A percentile compares a stretch with the other conserved stretches of the same genome.
phyloP scores from a whole-genome alignment of 495 filamentous ascomycete genomes.

The Daldinia caldariorum region DNA sequence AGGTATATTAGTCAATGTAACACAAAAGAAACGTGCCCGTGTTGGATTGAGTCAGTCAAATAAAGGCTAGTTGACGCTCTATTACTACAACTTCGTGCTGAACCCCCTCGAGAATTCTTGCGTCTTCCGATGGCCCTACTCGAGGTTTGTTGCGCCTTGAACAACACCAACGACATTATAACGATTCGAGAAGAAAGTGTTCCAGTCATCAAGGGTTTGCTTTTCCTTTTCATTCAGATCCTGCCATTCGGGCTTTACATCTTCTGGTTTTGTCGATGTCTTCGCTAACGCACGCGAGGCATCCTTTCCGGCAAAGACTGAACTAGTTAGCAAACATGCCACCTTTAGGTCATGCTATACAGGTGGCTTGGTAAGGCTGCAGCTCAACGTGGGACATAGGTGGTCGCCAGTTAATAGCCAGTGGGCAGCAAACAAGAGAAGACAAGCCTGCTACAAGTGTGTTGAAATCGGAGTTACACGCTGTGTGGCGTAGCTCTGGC shows the following conservation, averaged over 20 bases:
- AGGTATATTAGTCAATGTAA: not conserved
- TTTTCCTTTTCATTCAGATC: conserved; percentile 90
- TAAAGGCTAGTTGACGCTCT: not conserved
- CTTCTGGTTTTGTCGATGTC: conserved; percentile 86
- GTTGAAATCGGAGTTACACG: conserved; percentile 5
- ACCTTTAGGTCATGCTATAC: not conserved
- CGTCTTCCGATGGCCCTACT: conserved; percentile 23
- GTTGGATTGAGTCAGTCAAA: conserved; percentile 1
- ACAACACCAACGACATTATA: conserved; percentile 93
- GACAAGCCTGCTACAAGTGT: not conserved
- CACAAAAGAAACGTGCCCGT: not conserved
- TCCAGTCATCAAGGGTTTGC: conserved; percentile 86
- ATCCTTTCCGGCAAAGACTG: conserved; percentile 96
- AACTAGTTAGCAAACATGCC: conserved; percentile 37
- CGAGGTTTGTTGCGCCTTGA: conserved; percentile 63
- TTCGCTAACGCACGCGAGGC: conserved; percentile 86
- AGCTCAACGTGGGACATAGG: conserved; percentile 30
- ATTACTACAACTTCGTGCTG: not conserved
- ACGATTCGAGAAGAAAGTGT: conserved; percentile 92
- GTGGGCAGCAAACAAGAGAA: conserved; percentile 30
- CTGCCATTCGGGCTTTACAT: conserved; percentile 84
- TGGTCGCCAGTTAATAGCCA: not conserved
- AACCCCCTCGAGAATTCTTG: not conserved
- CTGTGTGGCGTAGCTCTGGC: conserved; percentile 2
- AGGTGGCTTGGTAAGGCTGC: conserved; percentile 11